These are phyloP conservation scores for Russula foetens DNA, from an alignment of 768 basidiomycete species.

Conservation along the genomic window DNA sequence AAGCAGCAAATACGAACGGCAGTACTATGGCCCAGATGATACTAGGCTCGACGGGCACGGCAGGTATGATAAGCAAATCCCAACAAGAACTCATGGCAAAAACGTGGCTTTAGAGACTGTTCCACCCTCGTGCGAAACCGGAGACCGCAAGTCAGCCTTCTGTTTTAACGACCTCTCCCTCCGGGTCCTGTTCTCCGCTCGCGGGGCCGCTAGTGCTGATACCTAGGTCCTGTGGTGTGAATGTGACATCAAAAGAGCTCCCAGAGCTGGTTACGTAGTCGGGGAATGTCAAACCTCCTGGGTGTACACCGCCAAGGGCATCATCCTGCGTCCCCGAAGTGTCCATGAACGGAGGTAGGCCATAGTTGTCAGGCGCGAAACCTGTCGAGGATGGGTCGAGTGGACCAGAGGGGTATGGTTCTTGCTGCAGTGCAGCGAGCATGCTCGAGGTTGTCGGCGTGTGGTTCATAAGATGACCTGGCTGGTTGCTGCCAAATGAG, in stretches of 20 bases:
- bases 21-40: conserved; percentile 14
- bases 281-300: conserved; percentile 57
- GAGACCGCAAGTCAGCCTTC: conserved; percentile 39
- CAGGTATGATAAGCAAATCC: conserved; percentile 16
- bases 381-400: conserved; percentile 55
- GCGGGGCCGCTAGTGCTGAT: conserved; percentile 39
- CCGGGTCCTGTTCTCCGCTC: conserved; percentile 51
- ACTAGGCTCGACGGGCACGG: conserved; percentile 11
- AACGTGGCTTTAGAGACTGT: neutral
- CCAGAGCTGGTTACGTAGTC: conserved; percentile 50
- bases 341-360: conserved; percentile 71
- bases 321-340: conserved; percentile 58
- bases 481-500: conserved; percentile 48
- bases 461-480: conserved; percentile 56
- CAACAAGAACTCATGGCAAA: conserved; percentile 14
- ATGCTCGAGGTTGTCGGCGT: conserved; percentile 87
- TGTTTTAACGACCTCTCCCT: conserved; percentile 58
- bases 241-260: conserved; percentile 64
- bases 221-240: conserved; percentile 58
- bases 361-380: conserved; percentile 64
- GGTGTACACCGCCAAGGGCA: conserved; percentile 48
- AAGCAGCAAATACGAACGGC: conserved; percentile 33
- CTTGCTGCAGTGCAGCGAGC: conserved; percentile 80
- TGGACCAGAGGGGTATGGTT: conserved; percentile 55
- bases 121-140: conserved; percentile 14